Conservation (phyloP, 306 rosid genomes). For the Pueraria montana region DNA sequence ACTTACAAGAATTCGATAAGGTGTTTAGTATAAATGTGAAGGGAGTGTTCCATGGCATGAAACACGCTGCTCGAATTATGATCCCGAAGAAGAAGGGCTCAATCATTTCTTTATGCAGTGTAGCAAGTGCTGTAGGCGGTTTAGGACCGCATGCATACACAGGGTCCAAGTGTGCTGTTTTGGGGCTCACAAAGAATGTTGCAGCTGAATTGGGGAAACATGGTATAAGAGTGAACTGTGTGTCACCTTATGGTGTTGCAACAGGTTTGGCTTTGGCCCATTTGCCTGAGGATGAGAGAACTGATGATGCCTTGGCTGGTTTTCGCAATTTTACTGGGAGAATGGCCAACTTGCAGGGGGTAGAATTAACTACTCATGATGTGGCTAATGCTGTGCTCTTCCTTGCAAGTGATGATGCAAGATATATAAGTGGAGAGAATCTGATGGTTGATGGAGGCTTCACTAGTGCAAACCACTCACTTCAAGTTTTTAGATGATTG, state of each 20-base stretch:
- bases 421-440: constrained; percentile 78
- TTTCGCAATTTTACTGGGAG: constrained; percentile 54
- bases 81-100: constrained; percentile 80
- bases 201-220: constrained; percentile 80
- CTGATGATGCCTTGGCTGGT: constrained; percentile 58
- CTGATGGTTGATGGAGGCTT: constrained; percentile 88
- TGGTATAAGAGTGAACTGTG: constrained; percentile 70
- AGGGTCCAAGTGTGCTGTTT: constrained; percentile 81
- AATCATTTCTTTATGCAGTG: constrained; percentile 75
- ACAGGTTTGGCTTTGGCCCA: constrained; percentile 75
- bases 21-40: constrained; percentile 78
- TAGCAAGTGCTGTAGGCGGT: constrained; percentile 63
- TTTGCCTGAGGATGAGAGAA: constrained; percentile 76
- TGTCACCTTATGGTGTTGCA: constrained; percentile 68
- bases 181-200: constrained; percentile 81
- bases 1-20: constrained; percentile 75
- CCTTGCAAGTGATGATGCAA: constrained; percentile 84
- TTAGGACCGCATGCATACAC: constrained; percentile 76
- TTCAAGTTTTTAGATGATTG: constrained; percentile 71
- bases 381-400: constrained; percentile 89
- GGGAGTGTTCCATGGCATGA: constrained; percentile 89
- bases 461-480: constrained; percentile 58
- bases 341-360: constrained; percentile 81
- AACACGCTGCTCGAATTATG: constrained; percentile 68
- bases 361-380: constrained; percentile 66